phyloP scores from a whole-genome alignment of 768 basidiomycete species.

The Dacryopinax primogenitus region DNA sequence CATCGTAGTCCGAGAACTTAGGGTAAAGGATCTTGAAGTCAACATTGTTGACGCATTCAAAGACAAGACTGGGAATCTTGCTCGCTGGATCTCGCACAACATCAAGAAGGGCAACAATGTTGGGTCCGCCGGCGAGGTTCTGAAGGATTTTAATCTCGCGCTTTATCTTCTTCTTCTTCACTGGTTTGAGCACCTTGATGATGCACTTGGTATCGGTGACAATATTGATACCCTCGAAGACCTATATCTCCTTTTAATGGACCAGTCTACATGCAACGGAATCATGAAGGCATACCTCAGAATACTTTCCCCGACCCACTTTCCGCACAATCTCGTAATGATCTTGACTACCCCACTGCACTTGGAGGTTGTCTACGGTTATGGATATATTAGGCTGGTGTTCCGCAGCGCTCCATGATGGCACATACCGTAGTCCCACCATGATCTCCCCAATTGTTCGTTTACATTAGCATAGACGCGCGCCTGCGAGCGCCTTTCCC shows the following conservation, averaged over 20 bases:
- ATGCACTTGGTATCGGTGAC: conserved; percentile 89
- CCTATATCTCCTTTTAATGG: conserved; percentile 35
- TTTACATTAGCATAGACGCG: conserved; percentile 86
- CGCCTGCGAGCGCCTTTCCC: conserved; percentile 26
- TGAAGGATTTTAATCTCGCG: conserved; percentile 97
- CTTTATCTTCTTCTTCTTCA: conserved; percentile 99
- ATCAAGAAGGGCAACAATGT: conserved; percentile 83
- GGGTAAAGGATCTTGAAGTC: conserved; percentile 96
- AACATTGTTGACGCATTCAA: conserved; percentile 95
- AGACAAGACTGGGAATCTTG: conserved; percentile 92
- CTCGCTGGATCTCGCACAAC: conserved; percentile 92
- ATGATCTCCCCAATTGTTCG: conserved; percentile 69
- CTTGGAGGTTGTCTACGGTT: conserved; percentile 79
- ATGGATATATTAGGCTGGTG: conserved; percentile 10
- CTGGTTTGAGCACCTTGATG: conserved; percentile 96
- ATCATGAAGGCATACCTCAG: conserved; percentile 48
- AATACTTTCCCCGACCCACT: conserved; percentile 90
- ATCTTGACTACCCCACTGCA: conserved; percentile 96
- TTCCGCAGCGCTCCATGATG: conserved; percentile 2
- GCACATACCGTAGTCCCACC: conserved; percentile 85
- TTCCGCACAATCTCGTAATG: conserved; percentile 97
- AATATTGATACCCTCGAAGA: conserved; percentile 87
- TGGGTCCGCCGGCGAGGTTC: conserved; percentile 91
- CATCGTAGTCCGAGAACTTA: conserved; percentile 88
- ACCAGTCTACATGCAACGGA: conserved; percentile 13